Evolutionary conservation across 148 eudicot species (phyloP).

Genomic region (Fagopyrum esculentum): DNA sequence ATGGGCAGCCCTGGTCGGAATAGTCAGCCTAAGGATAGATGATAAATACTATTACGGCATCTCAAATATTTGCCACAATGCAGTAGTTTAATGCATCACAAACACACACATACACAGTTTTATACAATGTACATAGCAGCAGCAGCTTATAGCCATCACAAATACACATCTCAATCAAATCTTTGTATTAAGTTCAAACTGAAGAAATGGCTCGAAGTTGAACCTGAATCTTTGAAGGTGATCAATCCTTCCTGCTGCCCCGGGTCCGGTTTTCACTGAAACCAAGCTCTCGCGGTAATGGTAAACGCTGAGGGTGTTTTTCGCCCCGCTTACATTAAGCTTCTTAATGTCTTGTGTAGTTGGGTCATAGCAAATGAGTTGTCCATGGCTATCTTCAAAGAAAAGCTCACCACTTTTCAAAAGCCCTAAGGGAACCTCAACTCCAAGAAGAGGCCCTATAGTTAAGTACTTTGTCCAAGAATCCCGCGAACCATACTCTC

Average conservation of each 20-base stretch:
- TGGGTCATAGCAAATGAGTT: conserved; percentile 19
- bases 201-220: neutral
- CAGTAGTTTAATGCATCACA: neutral
- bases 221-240: neutral
- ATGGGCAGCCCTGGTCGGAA: no score
- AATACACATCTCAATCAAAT: no score
- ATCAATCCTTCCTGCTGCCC: neutral
- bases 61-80: neutral
- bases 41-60: neutral
- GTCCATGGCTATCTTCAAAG: conserved; percentile 13
- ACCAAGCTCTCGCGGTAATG: conserved; percentile 25
- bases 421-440: conserved; percentile 17
- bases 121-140: neutral
- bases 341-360: conserved; percentile 9
- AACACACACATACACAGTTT: neutral
- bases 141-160: no score
- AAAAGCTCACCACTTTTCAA: conserved; percentile 21
- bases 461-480: conserved; percentile 25
- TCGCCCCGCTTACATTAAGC: conserved; percentile 11
- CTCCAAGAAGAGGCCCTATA: conserved; percentile 19
- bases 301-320: conserved; percentile 13
- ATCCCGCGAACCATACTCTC: conserved; percentile 23
- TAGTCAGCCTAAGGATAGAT: no score
- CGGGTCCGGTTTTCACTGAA: neutral
- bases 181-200: neutral